Evolutionary conservation across 495 filamentous ascomycete species (phyloP).

Genomic region (Paragyromitra xinjiangensis): DNA sequence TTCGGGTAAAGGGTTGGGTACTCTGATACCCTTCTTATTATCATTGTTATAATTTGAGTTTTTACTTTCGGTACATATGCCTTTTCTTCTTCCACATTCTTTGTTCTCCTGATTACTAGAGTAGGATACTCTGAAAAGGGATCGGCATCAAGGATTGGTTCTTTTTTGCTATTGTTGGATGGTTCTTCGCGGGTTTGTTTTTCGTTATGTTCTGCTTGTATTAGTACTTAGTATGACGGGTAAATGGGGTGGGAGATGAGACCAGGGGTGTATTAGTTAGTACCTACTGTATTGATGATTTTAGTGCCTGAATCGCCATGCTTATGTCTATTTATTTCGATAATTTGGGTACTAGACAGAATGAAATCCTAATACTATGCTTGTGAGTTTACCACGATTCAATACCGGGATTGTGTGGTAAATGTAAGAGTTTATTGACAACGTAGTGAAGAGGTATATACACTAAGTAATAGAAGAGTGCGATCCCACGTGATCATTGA

Average conservation of each 20-base stretch:
- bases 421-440: neutral
- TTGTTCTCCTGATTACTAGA: neutral
- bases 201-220: constrained; percentile 3
- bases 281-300: constrained; percentile 13
- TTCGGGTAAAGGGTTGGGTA: constrained; percentile 24
- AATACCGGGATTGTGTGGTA: neutral
- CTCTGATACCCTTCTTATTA: constrained; percentile 8
- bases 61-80: constrained; percentile 28
- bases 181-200: neutral
- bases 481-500: too few relatives aligned
- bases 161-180: neutral
- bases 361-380: neutral
- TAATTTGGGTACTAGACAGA: neutral
- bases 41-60: constrained; percentile 32
- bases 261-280: constrained; percentile 2
- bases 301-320: neutral
- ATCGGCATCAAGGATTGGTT: neutral
- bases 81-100: neutral
- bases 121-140: neutral
- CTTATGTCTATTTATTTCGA: constrained; percentile 1
- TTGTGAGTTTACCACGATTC: neutral
- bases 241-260: constrained; percentile 3
- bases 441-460: too few relatives aligned
- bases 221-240: constrained; percentile 15
- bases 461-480: too few relatives aligned